A percentile compares a stretch with the other conserved stretches of the same genome.
Conservation (phyloP, 805 yeast genomes). For the Scheffersomyces ergatensis region DNA sequence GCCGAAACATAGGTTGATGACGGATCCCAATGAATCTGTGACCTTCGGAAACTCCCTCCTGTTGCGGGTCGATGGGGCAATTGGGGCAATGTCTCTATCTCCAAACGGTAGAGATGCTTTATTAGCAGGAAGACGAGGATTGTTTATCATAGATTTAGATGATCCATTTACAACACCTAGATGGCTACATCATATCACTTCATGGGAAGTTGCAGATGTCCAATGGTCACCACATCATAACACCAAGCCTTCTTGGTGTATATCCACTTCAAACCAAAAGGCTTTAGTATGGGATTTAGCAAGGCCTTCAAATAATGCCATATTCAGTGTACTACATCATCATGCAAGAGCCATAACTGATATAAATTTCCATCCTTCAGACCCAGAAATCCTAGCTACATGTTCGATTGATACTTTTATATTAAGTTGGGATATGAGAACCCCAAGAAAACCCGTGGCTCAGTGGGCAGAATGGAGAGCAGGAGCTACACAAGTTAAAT, state of each 20-base stretch:
- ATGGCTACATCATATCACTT: constrained; percentile 86
- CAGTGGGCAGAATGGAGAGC: constrained; percentile 94
- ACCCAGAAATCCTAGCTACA: constrained; percentile 87
- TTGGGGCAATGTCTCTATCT: constrained; percentile 84
- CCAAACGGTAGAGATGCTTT: constrained; percentile 94
- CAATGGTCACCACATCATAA: constrained; percentile 93
- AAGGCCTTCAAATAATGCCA: constrained; percentile 66
- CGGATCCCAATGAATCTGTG: constrained; percentile 36
- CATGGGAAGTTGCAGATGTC: constrained; percentile 99
- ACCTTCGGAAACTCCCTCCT: constrained; percentile 83
- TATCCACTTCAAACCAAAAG: constrained; percentile 92
- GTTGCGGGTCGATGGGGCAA: constrained; percentile 84
- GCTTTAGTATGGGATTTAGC: constrained; percentile 93
- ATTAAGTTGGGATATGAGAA: constrained; percentile 86
- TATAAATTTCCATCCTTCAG: constrained; percentile 84
- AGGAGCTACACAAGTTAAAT: constrained; percentile 91
- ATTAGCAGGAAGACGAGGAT: constrained; percentile 78
- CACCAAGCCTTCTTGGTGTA: constrained; percentile 84
- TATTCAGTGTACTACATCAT: constrained; percentile 82
- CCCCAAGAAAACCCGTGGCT: constrained; percentile 69
- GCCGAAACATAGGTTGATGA: background rate
- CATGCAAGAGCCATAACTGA: constrained; percentile 95
- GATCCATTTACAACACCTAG: constrained; percentile 95
- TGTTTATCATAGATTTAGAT: constrained; percentile 87
- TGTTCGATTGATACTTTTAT: constrained; percentile 90